phyloP scores from a whole-genome alignment of 2,329 filamentous ascomycete species.

The Cladosporium sp. region DNA sequence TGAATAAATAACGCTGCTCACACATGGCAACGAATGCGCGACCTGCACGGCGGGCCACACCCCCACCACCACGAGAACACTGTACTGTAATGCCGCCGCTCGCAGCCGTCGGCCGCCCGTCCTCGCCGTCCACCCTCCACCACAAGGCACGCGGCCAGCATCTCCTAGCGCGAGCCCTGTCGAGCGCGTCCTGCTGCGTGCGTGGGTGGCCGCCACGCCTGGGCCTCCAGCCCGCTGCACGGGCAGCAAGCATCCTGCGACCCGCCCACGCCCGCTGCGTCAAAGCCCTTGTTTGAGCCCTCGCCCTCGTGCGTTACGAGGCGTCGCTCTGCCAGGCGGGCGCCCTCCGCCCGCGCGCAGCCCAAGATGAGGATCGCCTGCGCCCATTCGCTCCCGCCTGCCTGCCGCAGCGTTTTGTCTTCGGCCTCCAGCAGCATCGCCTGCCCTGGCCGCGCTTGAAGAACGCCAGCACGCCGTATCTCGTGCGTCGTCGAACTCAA shows the following conservation, averaged over 20 bases:
- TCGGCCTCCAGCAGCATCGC: not conserved
- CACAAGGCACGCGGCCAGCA: not conserved
- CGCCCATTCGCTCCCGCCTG: not conserved
- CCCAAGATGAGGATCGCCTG: slow-evolving; percentile 5
- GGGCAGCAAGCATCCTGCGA: slow-evolving; percentile 6
- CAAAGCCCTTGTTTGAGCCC: not conserved
- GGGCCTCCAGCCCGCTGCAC: slow-evolving; percentile 1
- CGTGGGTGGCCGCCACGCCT: not conserved
- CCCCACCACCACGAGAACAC: too few relatives aligned
- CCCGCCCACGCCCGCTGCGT: not conserved
- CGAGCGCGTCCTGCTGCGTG: too few relatives aligned
- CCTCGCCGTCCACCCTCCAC: too few relatives aligned
- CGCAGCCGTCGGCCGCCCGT: too few relatives aligned
- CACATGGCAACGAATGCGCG: too few relatives aligned
- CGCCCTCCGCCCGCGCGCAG: not conserved
- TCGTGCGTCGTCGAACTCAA: slow-evolving; percentile 10
- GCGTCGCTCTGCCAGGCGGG: too few relatives aligned
- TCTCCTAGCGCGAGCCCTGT: slow-evolving; percentile 4
- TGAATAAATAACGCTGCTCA: too few relatives aligned
- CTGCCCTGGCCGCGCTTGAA: slow-evolving; percentile 2
- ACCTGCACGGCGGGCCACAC: too few relatives aligned
- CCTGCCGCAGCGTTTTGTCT: not conserved
- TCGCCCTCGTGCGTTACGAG: not conserved
- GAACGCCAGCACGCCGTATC: not conserved
- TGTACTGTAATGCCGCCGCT: too few relatives aligned